phyloP scores from a whole-genome alignment of 2,329 filamentous ascomycete genomes.

The Aspergillus tubingensis region DNA sequence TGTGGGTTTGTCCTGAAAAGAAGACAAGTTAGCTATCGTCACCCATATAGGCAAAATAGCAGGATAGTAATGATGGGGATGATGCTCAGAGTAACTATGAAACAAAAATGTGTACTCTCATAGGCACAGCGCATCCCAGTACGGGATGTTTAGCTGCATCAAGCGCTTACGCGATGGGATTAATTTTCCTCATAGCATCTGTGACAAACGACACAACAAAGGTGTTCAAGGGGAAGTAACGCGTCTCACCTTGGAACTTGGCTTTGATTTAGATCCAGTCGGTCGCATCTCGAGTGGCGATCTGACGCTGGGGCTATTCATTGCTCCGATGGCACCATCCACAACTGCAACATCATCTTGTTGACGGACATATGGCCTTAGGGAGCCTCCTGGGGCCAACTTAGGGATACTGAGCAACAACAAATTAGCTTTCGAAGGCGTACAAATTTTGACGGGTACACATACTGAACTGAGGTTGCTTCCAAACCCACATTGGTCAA shows the following conservation, averaged over 20 bases:
- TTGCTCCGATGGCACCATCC: conserved; percentile 51
- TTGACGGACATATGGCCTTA: conserved; percentile 58
- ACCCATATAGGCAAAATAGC: background rate
- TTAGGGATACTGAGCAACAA: conserved; percentile 49
- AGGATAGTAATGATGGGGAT: conserved; percentile 27
- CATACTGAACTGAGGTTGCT: conserved; percentile 18
- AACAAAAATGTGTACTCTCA: conserved; percentile 59
- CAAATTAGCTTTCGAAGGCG: conserved; percentile 2
- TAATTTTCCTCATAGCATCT: conserved; percentile 71
- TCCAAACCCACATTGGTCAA: background rate
- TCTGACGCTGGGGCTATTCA: conserved; percentile 49
- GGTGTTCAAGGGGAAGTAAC: background rate
- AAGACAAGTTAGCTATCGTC: conserved; percentile 13
- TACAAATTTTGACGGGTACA: background rate
- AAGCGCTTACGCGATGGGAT: conserved; percentile 65
- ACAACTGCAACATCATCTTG: conserved; percentile 56
- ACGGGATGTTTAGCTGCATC: conserved; percentile 76
- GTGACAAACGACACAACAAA: conserved; percentile 15
- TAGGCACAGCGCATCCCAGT: conserved; percentile 74
- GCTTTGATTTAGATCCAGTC: background rate
- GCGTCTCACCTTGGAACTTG: conserved; percentile 49
- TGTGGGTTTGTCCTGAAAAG: conserved; percentile 58
- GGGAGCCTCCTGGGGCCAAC: conserved; percentile 49
- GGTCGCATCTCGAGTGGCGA: conserved; percentile 17
- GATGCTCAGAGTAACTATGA: conserved; percentile 74